Evolutionary conservation across 192 early-diverging fungal species (phyloP), one percentile per base, ranked within the genome.

Genomic region (Backusella macrospora): DNA sequence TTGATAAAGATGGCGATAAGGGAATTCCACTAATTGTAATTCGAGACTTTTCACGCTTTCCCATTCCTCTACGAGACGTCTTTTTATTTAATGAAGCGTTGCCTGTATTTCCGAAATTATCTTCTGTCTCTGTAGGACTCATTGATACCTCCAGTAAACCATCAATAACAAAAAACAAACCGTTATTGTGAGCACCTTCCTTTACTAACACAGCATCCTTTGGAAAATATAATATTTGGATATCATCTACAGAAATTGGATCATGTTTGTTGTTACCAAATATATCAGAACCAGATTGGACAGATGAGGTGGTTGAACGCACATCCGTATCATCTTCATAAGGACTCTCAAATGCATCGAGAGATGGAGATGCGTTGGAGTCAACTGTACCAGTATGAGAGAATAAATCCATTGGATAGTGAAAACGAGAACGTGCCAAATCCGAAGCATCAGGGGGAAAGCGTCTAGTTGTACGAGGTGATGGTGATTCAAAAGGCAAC

Each of bases 111-210:
- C 62, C 52, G 4, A 72, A 21, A 12, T 45, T 23, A 46, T 68
- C 67, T 68, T 68, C 67, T 5, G 42, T 62, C 14, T 63, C 44
- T 74, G 73, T 15, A 80, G 55, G 78, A 6, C 77, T 72, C 59
- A 92, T 90, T 6, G 85, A 87, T 3, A 89, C 93, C 39, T 94
- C 92, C 21, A 99, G 75, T 14, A 89, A 79, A 23, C 98, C 98
- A 77, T 98, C 95, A 77, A 99, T 90, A 5, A 98, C 91, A 78
- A 98, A 94, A 74, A 92, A 98, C 34, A 99, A 74, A 4, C 98
- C 98, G 13, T 87, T 82, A 26, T 88, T 87, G 9, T 93, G 86
- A 79, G 96, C 91, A 3, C 96, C 95, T 82, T 97, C 94, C 55
- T 90, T 84, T 23, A 96, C 86, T 15, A 99, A 80, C 4, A 82